Percentiles rank a stretch among this genome's conserved stretches.
These are phyloP conservation scores for Agrocybe pediades DNA, from an alignment of 768 basidiomycete species.

Conservation along the genomic window DNA sequence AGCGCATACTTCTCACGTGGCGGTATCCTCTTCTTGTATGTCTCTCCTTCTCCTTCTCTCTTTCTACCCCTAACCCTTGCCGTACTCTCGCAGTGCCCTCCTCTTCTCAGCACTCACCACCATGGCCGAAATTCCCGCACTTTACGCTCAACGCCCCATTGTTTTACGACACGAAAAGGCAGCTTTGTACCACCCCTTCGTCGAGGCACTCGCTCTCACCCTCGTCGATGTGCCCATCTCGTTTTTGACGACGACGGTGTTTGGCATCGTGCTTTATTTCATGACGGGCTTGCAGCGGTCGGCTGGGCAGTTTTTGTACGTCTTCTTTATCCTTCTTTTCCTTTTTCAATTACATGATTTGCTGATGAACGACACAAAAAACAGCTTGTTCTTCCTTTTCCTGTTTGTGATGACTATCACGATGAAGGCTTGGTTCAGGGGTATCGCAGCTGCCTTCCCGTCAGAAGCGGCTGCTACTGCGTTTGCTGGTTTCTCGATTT, in stretches of 20 bases:
- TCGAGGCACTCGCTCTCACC: constrained; percentile 51
- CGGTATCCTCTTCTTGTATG: constrained; percentile 75
- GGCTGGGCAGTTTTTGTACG: constrained; percentile 65
- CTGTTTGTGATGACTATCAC: constrained; percentile 56
- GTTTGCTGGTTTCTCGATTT: constrained; percentile 45
- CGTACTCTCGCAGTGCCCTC: constrained; percentile 41
- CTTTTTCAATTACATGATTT: too few species aligned
- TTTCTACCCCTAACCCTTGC: not conserved
- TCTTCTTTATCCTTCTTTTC: constrained; percentile 31
- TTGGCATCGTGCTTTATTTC: constrained; percentile 60
- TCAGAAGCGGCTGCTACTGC: constrained; percentile 64
- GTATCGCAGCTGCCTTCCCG: constrained; percentile 61
- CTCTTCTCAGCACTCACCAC: constrained; percentile 60
- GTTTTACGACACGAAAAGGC: constrained; percentile 56
- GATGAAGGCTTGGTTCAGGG: constrained; percentile 80
- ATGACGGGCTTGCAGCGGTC: constrained; percentile 57
- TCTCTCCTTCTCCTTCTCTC: constrained; percentile 2
- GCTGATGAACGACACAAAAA: too few species aligned
- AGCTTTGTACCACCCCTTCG: constrained; percentile 52
- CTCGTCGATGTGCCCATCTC: constrained; percentile 64
- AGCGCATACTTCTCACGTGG: constrained; percentile 74
- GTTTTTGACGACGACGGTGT: constrained; percentile 41
- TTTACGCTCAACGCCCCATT: constrained; percentile 63
- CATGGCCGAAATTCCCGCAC: constrained; percentile 66
- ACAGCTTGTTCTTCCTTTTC: constrained; percentile 61